These are phyloP conservation scores for Avena eriantha DNA, from an alignment of 176 grass and related monocot species.

Conservation along the genomic window DNA sequence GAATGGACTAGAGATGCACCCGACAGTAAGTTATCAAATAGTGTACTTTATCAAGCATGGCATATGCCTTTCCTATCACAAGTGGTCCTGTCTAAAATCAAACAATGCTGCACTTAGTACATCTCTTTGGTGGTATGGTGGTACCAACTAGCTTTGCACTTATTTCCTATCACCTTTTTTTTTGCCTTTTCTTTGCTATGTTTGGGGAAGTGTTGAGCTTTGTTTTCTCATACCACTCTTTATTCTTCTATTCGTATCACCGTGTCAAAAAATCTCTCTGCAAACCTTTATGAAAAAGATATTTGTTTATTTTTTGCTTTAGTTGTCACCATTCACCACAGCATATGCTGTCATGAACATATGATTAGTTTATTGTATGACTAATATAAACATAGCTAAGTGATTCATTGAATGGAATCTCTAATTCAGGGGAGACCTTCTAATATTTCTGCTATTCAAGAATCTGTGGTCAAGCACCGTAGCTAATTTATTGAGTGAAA, in stretches of 20 bases:
- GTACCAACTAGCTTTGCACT: slow-evolving; percentile 50
- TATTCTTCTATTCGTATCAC: slow-evolving; percentile 41
- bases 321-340: slow-evolving; percentile 26
- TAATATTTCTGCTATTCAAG: slow-evolving; percentile 24
- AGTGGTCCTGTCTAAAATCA: slow-evolving; percentile 41
- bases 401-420: slow-evolving; percentile 18
- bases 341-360: slow-evolving; percentile 28
- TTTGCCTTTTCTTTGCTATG: slow-evolving; percentile 44
- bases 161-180: slow-evolving; percentile 48
- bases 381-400: slow-evolving; percentile 32
- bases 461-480: slow-evolving; percentile 15
- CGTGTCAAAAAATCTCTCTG: slow-evolving; percentile 22
- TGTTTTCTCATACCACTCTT: slow-evolving; percentile 15
- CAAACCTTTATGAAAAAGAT: background rate
- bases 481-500: slow-evolving; percentile 10
- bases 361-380: slow-evolving; percentile 12
- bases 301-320: slow-evolving; percentile 6
- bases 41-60: slow-evolving; percentile 29
- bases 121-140: slow-evolving; percentile 38
- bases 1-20: slow-evolving; percentile 65
- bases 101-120: slow-evolving; percentile 36
- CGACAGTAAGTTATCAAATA: slow-evolving; percentile 63
- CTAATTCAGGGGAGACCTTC: slow-evolving; percentile 27
- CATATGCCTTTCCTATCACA: slow-evolving; percentile 34
- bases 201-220: slow-evolving; percentile 41